phyloP scores from a whole-genome alignment of 169 alveolate genomes.

The Ichthyophthirius multifiliis region DNA sequence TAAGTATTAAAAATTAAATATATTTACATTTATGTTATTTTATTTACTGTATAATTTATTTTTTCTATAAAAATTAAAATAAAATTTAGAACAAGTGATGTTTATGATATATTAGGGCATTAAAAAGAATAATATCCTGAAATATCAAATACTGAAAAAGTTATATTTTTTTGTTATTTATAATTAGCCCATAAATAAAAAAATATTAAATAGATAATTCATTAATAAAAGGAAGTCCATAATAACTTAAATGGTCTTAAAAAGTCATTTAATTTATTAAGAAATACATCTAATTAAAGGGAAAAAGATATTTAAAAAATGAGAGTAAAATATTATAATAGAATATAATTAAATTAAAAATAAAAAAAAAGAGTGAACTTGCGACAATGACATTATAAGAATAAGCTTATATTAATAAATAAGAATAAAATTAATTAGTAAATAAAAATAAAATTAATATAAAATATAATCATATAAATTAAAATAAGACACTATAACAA shows the following conservation, averaged over 20 bases:
- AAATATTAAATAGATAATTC: not conserved
- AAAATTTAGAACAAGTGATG: not conserved
- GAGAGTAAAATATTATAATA: not conserved
- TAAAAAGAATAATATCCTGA: slow-evolving; percentile 37
- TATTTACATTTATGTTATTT: not conserved
- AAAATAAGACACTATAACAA: not conserved
- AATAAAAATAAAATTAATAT: not conserved
- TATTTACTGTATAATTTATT: no score
- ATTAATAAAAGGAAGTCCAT: slow-evolving; percentile 24
- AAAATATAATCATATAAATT: not conserved
- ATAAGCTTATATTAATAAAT: not conserved
- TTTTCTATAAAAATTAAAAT: not conserved
- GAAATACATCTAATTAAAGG: not conserved
- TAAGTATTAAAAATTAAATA: not conserved
- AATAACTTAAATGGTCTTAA: slow-evolving; percentile 26
- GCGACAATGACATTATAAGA: not conserved
- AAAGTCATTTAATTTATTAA: slow-evolving; percentile 19
- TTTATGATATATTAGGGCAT: slow-evolving; percentile 14
- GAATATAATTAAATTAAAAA: not conserved
- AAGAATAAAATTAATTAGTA: not conserved
- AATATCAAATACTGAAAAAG: slow-evolving; percentile 18
- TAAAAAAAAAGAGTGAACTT: not conserved
- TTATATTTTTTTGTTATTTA: not conserved
- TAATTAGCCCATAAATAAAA: not conserved
- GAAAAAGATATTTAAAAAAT: not conserved